Evolutionary conservation across 495 filamentous ascomycete genomes (phyloP).

Genomic region (Aspergillus ostianus): DNA sequence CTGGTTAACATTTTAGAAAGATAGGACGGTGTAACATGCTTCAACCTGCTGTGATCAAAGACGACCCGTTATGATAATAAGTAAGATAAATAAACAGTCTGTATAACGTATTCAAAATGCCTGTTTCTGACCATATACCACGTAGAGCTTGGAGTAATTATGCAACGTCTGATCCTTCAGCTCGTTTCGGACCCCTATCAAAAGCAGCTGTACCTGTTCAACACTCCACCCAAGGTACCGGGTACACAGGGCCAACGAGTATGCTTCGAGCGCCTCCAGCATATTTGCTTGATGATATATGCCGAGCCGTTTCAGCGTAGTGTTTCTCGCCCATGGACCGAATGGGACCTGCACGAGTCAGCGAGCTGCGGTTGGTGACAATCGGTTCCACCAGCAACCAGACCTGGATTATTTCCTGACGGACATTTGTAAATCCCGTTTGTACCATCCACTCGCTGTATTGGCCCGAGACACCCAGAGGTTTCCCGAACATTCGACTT

Average conservation of each 20-base stretch:
- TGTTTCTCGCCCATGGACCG: constrained; percentile 14
- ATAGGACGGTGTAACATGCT: background rate
- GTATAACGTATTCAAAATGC: background rate
- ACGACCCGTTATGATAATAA: background rate
- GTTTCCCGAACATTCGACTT: constrained; percentile 26
- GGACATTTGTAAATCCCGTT: constrained; percentile 37
- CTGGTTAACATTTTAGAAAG: background rate
- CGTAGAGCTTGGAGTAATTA: constrained; percentile 12
- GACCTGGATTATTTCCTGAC: constrained; percentile 26
- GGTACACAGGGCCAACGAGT: constrained; percentile 8
- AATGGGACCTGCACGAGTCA: constrained; percentile 12
- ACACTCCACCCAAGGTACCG: constrained; percentile 8
- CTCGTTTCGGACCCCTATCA: constrained; percentile 7
- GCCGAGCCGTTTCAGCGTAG: constrained; percentile 5
- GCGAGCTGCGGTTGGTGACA: background rate
- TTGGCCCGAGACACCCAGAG: constrained; percentile 24
- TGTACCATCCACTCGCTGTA: constrained; percentile 30
- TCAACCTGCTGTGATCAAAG: background rate
- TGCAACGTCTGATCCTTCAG: constrained; percentile 13
- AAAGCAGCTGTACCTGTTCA: constrained; percentile 7
- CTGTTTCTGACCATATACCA: constrained; percentile 14
- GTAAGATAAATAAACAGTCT: background rate
- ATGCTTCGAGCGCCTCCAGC: constrained; percentile 11
- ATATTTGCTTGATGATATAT: constrained; percentile 10
- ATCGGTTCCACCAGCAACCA: background rate